phyloP scores from a whole-genome alignment of 169 alveolate species.

The Theileria orientalis region DNA sequence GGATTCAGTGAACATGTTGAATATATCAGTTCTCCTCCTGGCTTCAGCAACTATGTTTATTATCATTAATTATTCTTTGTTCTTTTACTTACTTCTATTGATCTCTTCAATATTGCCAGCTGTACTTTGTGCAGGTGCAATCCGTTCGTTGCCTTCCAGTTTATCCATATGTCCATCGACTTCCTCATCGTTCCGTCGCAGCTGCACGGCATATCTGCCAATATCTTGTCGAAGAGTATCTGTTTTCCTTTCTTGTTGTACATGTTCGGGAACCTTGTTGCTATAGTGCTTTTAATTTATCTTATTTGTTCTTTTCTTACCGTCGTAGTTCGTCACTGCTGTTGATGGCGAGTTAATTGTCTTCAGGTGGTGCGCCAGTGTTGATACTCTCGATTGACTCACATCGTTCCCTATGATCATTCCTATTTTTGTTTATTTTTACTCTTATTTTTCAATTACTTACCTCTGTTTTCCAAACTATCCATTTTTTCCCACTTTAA shows the following conservation, averaged over 20 bases:
- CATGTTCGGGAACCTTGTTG: conserved; percentile 52
- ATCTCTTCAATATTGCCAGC: conserved; percentile 86
- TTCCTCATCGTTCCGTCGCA: conserved; percentile 97
- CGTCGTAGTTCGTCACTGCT: conserved; percentile 55
- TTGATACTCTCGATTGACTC: conserved; percentile 45
- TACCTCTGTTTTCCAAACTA: conserved; percentile 38
- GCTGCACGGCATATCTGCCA: conserved; percentile 96
- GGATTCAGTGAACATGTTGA: conserved; percentile 97
- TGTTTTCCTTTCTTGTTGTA: conserved; percentile 25
- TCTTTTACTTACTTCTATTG: conserved; percentile 59
- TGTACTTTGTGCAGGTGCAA: conserved; percentile 87
- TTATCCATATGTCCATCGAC: conserved; percentile 88
- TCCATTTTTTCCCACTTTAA: conserved; percentile 18
- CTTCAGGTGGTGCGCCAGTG: conserved; percentile 49
- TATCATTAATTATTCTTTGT: background rate
- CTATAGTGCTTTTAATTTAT: background rate
- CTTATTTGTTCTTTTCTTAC: background rate
- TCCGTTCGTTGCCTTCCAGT: conserved; percentile 93
- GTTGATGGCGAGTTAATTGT: conserved; percentile 39
- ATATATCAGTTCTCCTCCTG: conserved; percentile 82
- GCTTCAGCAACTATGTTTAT: conserved; percentile 57
- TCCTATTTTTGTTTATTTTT: too few species aligned
- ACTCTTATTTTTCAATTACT: conserved; percentile 5
- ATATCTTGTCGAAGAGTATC: conserved; percentile 44
- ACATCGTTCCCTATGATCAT: conserved; percentile 70